phyloP scores from a whole-genome alignment of 139 green algal species.

The Chlamydomonas urium region DNA sequence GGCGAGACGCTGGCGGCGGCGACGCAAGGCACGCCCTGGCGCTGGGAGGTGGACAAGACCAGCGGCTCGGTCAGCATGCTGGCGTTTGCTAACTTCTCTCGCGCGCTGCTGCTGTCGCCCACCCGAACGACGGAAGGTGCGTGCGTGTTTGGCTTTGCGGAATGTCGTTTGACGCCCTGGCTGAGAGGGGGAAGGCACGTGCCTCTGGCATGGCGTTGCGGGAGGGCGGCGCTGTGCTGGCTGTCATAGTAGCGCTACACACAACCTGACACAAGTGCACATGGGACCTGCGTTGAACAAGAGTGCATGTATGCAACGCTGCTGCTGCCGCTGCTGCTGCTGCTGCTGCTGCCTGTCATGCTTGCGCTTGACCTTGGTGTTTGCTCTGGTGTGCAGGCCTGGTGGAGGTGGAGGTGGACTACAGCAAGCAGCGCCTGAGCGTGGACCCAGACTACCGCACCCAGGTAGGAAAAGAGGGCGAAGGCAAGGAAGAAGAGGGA shows the following conservation, averaged over 20 bases:
- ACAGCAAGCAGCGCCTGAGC: conserved; percentile 72
- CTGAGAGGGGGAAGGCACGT: too few relatives aligned
- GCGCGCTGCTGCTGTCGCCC: conserved; percentile 52
- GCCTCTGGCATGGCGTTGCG: too few relatives aligned
- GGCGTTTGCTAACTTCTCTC: conserved; percentile 91
- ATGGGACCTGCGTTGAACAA: too few relatives aligned
- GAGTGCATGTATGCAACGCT: too few relatives aligned
- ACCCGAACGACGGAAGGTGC: too few relatives aligned
- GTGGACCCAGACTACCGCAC: conserved; percentile 42
- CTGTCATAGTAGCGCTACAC: too few relatives aligned
- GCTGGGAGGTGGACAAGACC: conserved; percentile 71
- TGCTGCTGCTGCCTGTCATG: too few relatives aligned
- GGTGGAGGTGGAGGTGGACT: conserved; percentile 67
- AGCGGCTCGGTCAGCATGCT: conserved; percentile 48
- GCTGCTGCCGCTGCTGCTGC: too few relatives aligned
- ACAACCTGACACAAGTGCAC: too few relatives aligned
- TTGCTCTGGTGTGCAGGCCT: conserved; percentile 18
- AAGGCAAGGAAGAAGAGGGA: neutral
- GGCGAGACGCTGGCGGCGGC: conserved; percentile 92
- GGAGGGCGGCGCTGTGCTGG: too few relatives aligned
- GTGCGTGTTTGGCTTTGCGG: too few relatives aligned
- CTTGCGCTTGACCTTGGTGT: neutral
- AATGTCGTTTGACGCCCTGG: too few relatives aligned
- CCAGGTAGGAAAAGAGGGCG: conserved; percentile 22
- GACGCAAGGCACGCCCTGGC: conserved; percentile 83